Base-by-base conservation (phyloP, 768 basidiomycete genomes). In the Pleurotus platypus region DNA sequence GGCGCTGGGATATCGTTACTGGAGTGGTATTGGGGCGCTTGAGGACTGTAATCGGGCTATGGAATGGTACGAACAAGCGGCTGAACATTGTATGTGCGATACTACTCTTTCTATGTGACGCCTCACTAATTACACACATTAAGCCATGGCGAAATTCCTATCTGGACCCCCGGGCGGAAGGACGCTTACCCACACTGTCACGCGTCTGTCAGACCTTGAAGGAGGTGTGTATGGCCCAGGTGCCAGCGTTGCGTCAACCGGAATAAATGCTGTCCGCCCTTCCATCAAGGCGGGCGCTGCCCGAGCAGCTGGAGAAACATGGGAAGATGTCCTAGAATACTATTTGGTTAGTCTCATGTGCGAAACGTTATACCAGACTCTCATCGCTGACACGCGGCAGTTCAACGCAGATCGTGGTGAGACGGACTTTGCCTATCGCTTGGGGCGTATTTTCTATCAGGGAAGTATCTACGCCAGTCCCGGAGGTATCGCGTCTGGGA, bases 161-260 rank as follows among this genome's bases (percentile, higher is more conserved):
- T 80, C 89, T 1, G 96, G 97, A 6, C 94, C 97, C 20, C 93
- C 94, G 2, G 95, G 94, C 5, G 97, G 97, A 4, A 79, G 84
- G 8, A 91, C 91, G 0, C 76, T 99, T 2, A 92, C 94, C 0
- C 83, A 90, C 48, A 87, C 90, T 0, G 77, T 90, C 15, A 89
- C 91, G 0, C 79, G 87, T 4, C 75, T 98, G 2, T 96, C 95
- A 1, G 97, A 98, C 70, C 78, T 96, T 3, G 84, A 78, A 7
- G 97, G 96, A 13, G 97, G 97, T 5, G 84, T 92, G n/a, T 98
- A 89, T 66, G 97, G 97, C 2, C 90, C 90, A 13, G 94, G 96
- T 48, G 93, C 96, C 2, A 95, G 93, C 57, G 92, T 94, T 49
- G 92, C 94, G 6, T 95, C 92, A 0, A 94, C 93, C 0, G 92